Base-by-base conservation (phyloP, 345 rosid genomes). In the Limnanthes douglasii region DNA sequence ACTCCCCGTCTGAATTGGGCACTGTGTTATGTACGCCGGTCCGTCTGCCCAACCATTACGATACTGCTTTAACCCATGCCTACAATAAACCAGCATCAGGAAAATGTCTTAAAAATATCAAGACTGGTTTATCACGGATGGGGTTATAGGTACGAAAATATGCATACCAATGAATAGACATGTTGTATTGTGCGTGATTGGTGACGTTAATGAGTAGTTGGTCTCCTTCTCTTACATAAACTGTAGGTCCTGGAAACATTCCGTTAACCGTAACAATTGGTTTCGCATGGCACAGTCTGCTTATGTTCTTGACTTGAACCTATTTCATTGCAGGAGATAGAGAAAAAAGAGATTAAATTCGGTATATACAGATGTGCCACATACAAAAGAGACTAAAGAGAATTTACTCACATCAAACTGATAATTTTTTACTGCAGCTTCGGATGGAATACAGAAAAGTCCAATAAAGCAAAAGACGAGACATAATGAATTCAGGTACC, bases 31-130 rank as follows among this genome's bases (percentile, higher is more conserved):
- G 43, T 63, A 74, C 5, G 78, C 78, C 1, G 78, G 92, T 23
- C 92, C 84, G 43, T 74, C 92, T 0, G 84, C 66, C 92, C 92
- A 79, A 1, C 85, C 85, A 1, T 73, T 79, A 30, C 85, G 44
- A 9, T 65, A 8, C 14, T 78, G 92, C 18, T 73, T 35, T 1
- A 78, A 19, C 16, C 92, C 92, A 41, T 78, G 92, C 92, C 92
- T 78, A 49, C 37, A 17, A 18, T n/a, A 17, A 5, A 10, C 2
- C 3, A 4, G 6, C 6, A 12, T 12, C 16, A 21, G 9, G 17
- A 45, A 15, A 19, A 9, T 17, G 41, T 31, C 15, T 25, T 4
- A 20, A 32, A 33, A 28, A 6, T 37, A 6, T 20, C 14, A 23
- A 33, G 12, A 13, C 20, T 3, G 5, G 19, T 12, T 7, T 37